Evolutionary conservation across 106 monocot species (phyloP).

Genomic region (Posidonia australis): DNA sequence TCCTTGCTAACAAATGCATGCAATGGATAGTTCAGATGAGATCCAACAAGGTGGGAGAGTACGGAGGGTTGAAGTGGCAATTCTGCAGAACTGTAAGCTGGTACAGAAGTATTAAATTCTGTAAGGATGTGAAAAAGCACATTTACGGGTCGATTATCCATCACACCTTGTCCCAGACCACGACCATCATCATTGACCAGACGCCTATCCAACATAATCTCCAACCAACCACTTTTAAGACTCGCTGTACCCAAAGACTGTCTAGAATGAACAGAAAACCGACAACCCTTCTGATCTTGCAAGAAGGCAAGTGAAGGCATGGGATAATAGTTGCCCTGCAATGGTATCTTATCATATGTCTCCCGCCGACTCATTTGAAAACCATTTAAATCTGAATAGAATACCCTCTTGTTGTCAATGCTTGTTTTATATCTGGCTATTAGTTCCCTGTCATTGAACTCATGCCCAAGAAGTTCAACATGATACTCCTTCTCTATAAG

Average conservation of each 20-base stretch:
- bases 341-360: slow-evolving; percentile 88
- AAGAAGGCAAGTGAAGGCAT: slow-evolving; percentile 91
- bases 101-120: slow-evolving; percentile 62
- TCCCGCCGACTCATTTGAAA: slow-evolving; percentile 92
- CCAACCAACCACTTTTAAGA: slow-evolving; percentile 79
- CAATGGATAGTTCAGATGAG: slow-evolving; percentile 77
- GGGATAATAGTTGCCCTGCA: slow-evolving; percentile 94
- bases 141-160: slow-evolving; percentile 85
- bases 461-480: slow-evolving; percentile 59
- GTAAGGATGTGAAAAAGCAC: slow-evolving; percentile 65
- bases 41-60: slow-evolving; percentile 72
- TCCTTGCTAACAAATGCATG: slow-evolving; percentile 61
- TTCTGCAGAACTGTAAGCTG: slow-evolving; percentile 15
- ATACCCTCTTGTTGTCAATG: slow-evolving; percentile 60
- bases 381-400: slow-evolving; percentile 90
- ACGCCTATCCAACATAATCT: slow-evolving; percentile 91
- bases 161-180: slow-evolving; percentile 89
- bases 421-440: slow-evolving; percentile 82
- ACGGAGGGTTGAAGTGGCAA: slow-evolving; percentile 63
- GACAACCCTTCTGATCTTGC: slow-evolving; percentile 49
- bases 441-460: slow-evolving; percentile 78
- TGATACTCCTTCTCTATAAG: slow-evolving; percentile 95
- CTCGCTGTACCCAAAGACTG: slow-evolving; percentile 88
- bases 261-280: slow-evolving; percentile 84
- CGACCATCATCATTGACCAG: slow-evolving; percentile 77